Evolutionary conservation across 2,329 filamentous ascomycete genomes (phyloP).

Genomic region (Grosmannia penicillata): DNA sequence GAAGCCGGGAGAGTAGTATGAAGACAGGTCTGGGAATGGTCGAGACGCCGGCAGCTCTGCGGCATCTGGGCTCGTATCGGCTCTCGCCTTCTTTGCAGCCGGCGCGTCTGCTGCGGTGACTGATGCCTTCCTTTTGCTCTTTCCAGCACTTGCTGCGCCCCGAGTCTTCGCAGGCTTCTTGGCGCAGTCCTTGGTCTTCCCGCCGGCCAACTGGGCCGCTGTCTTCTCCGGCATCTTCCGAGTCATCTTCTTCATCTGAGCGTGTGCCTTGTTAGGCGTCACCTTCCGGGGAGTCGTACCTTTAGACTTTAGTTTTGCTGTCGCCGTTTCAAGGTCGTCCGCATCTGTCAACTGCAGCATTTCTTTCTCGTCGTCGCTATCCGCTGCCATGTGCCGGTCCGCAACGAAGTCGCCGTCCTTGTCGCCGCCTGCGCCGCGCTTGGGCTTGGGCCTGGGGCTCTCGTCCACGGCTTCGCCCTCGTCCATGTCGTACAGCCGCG

Average conservation of each 20-base stretch:
- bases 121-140: neutral
- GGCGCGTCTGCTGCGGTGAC: neutral
- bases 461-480: neutral
- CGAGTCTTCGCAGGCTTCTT: too few species aligned
- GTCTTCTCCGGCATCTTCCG: neutral
- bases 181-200: neutral
- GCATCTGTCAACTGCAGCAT: too few species aligned
- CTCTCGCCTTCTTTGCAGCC: too few species aligned
- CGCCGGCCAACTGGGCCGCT: neutral
- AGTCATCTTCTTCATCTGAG: neutral
- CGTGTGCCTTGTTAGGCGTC: neutral
- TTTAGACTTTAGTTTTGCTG: neutral
- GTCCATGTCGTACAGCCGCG: conserved; percentile 7
- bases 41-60: too few species aligned
- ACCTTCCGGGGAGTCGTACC: neutral
- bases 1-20: too few species aligned
- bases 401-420: neutral
- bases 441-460: neutral
- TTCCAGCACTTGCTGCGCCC: too few species aligned
- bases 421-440: neutral
- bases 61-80: too few species aligned
- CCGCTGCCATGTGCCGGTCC: too few species aligned
- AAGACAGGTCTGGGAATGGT: too few species aligned
- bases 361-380: neutral
- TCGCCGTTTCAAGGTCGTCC: too few species aligned